Conservation (phyloP, 208 protist genomes). For the Leishmania turanica region DNA sequence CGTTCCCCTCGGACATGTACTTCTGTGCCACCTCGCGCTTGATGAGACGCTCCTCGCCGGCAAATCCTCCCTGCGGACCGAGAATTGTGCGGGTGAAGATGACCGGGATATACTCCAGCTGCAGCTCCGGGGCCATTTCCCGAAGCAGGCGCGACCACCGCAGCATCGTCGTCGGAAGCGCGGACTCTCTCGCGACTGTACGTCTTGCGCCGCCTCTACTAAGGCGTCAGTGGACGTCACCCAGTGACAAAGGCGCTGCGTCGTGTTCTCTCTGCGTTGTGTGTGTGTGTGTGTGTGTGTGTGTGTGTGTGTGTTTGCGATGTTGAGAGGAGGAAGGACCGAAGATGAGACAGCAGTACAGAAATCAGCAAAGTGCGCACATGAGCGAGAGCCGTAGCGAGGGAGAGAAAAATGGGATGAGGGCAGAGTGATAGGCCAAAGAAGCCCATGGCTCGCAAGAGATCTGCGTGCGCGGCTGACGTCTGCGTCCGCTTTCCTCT, state of each 20-base stretch:
- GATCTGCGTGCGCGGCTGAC: not conserved
- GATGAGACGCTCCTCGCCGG: constrained; percentile 90
- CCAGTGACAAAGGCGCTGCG: not conserved
- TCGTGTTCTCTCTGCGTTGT: not conserved
- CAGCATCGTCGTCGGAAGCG: constrained; percentile 51
- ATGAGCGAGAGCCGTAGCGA: not conserved
- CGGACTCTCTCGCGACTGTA: not conserved
- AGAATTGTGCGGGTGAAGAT: constrained; percentile 90
- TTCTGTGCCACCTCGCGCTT: constrained; percentile 88
- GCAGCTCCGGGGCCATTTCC: constrained; percentile 89
- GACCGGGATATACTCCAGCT: constrained; percentile 88
- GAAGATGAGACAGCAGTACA: not conserved
- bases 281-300: too few species aligned
- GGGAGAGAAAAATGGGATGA: not conserved
- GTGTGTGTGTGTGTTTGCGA: not conserved
- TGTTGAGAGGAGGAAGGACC: not conserved
- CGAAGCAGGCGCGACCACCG: constrained; percentile 59
- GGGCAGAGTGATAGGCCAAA: not conserved
- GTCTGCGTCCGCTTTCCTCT: too few species aligned
- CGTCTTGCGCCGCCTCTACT: not conserved
- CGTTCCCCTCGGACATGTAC: constrained; percentile 76
- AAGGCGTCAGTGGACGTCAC: not conserved
- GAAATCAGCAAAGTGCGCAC: not conserved
- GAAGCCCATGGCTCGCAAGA: not conserved
- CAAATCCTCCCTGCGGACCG: constrained; percentile 88